phyloP scores from a whole-genome alignment of 2,329 filamentous ascomycete species.

The Pseudopyricularia javanii region DNA sequence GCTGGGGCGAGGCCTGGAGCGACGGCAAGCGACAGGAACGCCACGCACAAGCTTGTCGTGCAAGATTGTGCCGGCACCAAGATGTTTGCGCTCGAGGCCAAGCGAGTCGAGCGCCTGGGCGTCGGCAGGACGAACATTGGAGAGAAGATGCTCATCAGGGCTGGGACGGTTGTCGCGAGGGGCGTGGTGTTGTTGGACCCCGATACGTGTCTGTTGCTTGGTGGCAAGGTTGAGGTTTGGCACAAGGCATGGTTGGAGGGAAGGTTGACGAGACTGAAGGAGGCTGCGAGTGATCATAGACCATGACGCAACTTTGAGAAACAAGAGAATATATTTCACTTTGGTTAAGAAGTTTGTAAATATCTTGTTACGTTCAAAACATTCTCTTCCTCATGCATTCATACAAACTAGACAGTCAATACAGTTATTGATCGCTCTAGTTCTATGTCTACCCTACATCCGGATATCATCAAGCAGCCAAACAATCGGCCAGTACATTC shows the following conservation, averaged over 20 bases:
- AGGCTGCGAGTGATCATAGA: constrained; percentile 30
- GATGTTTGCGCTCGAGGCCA: constrained; percentile 62
- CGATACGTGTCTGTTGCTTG: constrained; percentile 55
- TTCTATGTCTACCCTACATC: not conserved
- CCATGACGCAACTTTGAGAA: not conserved
- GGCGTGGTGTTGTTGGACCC: constrained; percentile 72
- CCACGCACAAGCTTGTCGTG: constrained; percentile 69
- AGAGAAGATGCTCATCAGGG: constrained; percentile 63
- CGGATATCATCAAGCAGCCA: constrained; percentile 11
- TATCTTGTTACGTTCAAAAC: too few species aligned
- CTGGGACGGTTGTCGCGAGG: constrained; percentile 53
- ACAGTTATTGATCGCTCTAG: not conserved
- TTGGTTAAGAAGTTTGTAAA: too few species aligned
- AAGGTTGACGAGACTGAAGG: constrained; percentile 56
- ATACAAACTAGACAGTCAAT: not conserved
- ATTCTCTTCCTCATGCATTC: too few species aligned
- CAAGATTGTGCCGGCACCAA: constrained; percentile 66
- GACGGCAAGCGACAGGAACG: constrained; percentile 22
- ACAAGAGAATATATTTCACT: too few species aligned
- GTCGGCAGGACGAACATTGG: constrained; percentile 60
- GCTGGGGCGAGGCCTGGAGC: too few species aligned
- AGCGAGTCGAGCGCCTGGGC: constrained; percentile 50
- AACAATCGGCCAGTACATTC: constrained; percentile 36
- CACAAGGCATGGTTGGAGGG: constrained; percentile 67
- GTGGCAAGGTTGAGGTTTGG: constrained; percentile 73